Evolutionary conservation across 192 early-diverging fungal species (phyloP), one percentile per base, ranked within the genome.

Genomic region (Coemansia guatemalensis): DNA sequence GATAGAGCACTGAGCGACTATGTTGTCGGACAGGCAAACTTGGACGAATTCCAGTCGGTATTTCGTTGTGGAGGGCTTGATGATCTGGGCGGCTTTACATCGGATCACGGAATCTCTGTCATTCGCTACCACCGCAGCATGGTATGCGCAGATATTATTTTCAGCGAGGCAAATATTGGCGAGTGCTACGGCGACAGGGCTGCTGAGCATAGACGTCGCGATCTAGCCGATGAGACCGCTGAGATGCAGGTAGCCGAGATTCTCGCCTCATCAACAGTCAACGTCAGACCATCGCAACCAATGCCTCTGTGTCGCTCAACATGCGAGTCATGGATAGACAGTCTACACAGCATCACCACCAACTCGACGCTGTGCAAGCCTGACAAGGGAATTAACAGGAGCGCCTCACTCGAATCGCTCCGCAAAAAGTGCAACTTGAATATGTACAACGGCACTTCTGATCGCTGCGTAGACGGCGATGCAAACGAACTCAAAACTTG

Each of bases 401-500:
- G 60, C 27, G 65, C 69, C 7, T 73, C 72, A 12, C 52, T 81
- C 8, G 70, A 75, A 20, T 66, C 69, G 44, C 58, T 81, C 25
- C 73, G 67, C 59, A 65, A 48, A 58, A 81, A 74, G 60, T 81
- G 78, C 69, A 58, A 72, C 17, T 22, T 56, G 39, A 24, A 7
- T 52, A 55, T 53, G 26, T 73, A 73, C 56, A 72, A 56, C 39
- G 78, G 78, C 56, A 47, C 49, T 18, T 35, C 58, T 1, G 78
- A 69, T 1, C 62, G 39, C 51, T 82, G 81, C 47, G 65, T 82
- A 17, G 56, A 59, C 29, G 81, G 81, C 35, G 54, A 74, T 5
- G 69, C 70, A 20, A 82, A 82, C 35, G 81, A 82, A 67, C 68
- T 59, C 27, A 67, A 66, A 32, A 82, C 81, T 18, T 82, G 81